Conservation (phyloP, 257 asterid genomes). For the Linaria vulgaris region DNA sequence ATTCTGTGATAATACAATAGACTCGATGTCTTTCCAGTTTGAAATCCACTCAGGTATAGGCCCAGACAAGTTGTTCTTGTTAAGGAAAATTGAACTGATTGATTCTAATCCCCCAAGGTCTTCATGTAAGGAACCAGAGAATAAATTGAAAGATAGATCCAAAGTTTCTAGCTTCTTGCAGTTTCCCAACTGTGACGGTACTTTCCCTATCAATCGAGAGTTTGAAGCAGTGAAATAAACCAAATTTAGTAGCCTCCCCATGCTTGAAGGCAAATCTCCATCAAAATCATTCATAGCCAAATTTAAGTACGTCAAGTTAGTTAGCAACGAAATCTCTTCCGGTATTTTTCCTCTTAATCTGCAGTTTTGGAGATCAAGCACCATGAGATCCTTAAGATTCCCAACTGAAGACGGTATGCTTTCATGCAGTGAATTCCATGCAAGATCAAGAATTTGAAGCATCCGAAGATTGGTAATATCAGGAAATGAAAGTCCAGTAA, state of each 20-base stretch:
- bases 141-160: slow-evolving; percentile 57
- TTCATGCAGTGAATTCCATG: slow-evolving; percentile 52
- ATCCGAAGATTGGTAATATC: slow-evolving; percentile 49
- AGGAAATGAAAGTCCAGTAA: slow-evolving; percentile 41
- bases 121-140: slow-evolving; percentile 55
- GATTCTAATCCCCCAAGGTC: slow-evolving; percentile 53
- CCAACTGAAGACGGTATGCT: slow-evolving; percentile 48
- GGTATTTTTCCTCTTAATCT: slow-evolving; percentile 54
- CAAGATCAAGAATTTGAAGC: slow-evolving; percentile 57
- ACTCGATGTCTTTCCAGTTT: slow-evolving; percentile 51
- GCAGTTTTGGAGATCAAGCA: slow-evolving; percentile 53
- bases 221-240: slow-evolving; percentile 48
- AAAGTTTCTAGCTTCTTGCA: slow-evolving; percentile 51
- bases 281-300: slow-evolving; percentile 52
- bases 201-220: slow-evolving; percentile 54
- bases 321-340: slow-evolving; percentile 43
- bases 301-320: slow-evolving; percentile 50
- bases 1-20: slow-evolving; percentile 54
- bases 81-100: slow-evolving; percentile 46
- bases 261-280: slow-evolving; percentile 54
- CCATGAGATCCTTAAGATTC: slow-evolving; percentile 41
- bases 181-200: slow-evolving; percentile 60
- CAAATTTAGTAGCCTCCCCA: slow-evolving; percentile 52
- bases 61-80: slow-evolving; percentile 61
- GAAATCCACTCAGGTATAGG: slow-evolving; percentile 72